phyloP scores from a whole-genome alignment of 768 basidiomycete species.

The Holtermanniella nyarrowii region DNA sequence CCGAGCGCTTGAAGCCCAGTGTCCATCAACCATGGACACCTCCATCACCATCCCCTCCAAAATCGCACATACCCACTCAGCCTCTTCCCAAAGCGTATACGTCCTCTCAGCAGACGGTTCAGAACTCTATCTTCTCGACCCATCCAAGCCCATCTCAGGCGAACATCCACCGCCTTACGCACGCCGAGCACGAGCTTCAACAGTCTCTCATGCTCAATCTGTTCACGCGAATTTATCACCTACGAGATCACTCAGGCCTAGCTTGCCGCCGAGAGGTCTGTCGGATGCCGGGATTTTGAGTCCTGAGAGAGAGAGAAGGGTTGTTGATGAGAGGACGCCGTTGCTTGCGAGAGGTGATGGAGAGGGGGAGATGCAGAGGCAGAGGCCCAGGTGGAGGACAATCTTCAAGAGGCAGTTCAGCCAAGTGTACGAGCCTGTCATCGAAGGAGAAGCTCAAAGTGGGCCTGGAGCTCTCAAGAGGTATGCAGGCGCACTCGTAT shows the following conservation, averaged over 20 bases:
- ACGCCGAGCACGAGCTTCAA: neutral
- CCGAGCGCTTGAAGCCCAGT: too few species aligned
- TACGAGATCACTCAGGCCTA: neutral
- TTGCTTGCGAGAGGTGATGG: constrained; percentile 2
- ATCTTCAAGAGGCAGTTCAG: neutral
- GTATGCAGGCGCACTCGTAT: constrained; percentile 25
- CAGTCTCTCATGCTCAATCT: neutral
- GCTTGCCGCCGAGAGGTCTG: neutral
- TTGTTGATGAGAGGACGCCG: constrained; percentile 8
- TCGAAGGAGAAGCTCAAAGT: constrained; percentile 5
- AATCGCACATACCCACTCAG: neutral
- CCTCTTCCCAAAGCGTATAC: constrained; percentile 29
- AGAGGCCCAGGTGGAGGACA: neutral
- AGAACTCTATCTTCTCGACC: constrained; percentile 27
- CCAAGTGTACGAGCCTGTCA: constrained; percentile 2
- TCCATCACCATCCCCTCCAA: neutral
- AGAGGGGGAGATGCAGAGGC: constrained; percentile 3
- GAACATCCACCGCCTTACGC: constrained; percentile 35
- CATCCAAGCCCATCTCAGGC: constrained; percentile 14
- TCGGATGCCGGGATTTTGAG: constrained; percentile 2
- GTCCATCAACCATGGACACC: too few species aligned
- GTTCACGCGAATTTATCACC: neutral
- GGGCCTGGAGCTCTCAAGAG: constrained; percentile 19
- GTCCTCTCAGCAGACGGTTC: constrained; percentile 38
- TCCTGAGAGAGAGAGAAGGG: too few species aligned